Evolutionary conservation across 1,284 basidiomycete species (phyloP), one percentile per base, ranked within the genome.

Genomic region (Leccinum subrobustum): DNA sequence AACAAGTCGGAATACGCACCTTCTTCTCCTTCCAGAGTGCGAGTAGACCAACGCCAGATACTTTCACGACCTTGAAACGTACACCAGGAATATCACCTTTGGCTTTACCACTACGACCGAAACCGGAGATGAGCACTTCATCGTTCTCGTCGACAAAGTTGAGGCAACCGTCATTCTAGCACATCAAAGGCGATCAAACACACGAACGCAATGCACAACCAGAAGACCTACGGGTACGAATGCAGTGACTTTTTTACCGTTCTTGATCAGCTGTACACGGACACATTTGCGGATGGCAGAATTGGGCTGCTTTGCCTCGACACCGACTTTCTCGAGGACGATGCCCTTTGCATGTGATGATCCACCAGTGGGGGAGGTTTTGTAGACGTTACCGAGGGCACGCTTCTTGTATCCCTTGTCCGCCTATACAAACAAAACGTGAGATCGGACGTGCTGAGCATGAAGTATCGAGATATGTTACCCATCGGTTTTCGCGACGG

Each of bases 271-370:
- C 77, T 99, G 97, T 65, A 99, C 97, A 84, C 97, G 94, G 70
- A 99, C 97, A 85, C 97, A 99, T 82, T 99, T 99, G 81, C 97
- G 95, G 79, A 99, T 98, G 78, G 97, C 97, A 76, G 97, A 99
- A 88, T 99, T 99, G 81, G 97, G 97, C 78, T 97, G 94, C 82
- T 96, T 96, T 73, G 94, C 95, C 79, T 93, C 91, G 66, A 93
- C 90, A 69, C 91, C 89, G 67, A 96, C 92, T 86, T 99, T 99
- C 84, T 99, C 97, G 66, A 99, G 91, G 67, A 99, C 97, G 77
- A 99, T 99, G 71, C 97, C 97, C 86, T 99, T 99, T 72, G 97
- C 97, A 81, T 99, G 97, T 71, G 97, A 99, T 60, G 96, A 96
- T 71, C 97, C 97, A 83, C 95, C 97, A 67, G 97, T 99, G 60